phyloP scores from a whole-genome alignment of 305 asterid genomes.

The Fraxinus dipetala region DNA sequence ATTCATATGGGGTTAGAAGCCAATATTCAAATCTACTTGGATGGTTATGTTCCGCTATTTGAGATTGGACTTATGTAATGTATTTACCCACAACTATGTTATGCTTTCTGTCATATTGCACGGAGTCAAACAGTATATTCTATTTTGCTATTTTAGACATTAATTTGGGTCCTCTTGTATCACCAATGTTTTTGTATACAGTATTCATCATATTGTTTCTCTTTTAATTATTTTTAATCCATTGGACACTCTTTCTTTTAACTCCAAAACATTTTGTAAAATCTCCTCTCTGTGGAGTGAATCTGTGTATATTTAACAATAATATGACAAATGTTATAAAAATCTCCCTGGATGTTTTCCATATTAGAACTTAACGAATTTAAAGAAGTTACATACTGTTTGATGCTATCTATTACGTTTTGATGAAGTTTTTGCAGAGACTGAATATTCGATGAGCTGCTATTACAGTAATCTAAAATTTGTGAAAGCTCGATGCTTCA shows the following conservation, averaged over 20 bases:
- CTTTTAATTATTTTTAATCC: not conserved
- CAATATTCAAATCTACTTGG: not conserved
- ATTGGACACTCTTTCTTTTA: not conserved
- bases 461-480: not conserved
- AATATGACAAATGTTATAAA: not conserved
- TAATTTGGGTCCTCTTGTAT: not conserved
- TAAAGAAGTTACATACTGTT: not conserved
- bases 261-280: not conserved
- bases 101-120: conserved; percentile 4
- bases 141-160: not conserved
- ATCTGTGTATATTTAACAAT: not conserved
- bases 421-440: not conserved
- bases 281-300: not conserved
- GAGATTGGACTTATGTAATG: not conserved
- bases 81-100: not conserved
- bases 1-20: not conserved
- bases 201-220: not conserved
- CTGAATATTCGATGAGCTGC: conserved; percentile 3
- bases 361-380: not conserved
- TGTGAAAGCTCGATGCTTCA: not conserved
- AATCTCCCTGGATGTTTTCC: not conserved
- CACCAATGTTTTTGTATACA: not conserved
- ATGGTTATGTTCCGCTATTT: not conserved
- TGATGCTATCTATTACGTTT: not conserved
- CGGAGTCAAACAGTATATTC: not conserved